Conservation (phyloP, 2,329 filamentous ascomycete species). For the Thielaviopsis cerberus region DNA sequence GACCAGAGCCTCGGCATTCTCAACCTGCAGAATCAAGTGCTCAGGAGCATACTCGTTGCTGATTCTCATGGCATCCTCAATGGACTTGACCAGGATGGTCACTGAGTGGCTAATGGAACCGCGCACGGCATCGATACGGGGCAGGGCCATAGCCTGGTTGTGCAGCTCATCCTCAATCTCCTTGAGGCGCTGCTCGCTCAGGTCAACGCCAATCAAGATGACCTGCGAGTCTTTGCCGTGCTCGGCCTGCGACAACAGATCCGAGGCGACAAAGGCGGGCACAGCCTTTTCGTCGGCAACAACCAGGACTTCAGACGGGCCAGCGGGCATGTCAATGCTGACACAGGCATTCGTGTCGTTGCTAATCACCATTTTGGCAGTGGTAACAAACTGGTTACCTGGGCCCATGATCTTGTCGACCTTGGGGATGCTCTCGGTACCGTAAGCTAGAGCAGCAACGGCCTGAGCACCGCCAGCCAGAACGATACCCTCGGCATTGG, state of each 20-base stretch:
- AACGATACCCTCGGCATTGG: constrained; percentile 88
- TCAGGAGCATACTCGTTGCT: constrained; percentile 94
- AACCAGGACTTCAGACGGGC: constrained; percentile 91
- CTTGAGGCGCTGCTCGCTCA: constrained; percentile 50
- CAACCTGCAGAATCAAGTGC: constrained; percentile 81
- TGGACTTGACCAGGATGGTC: constrained; percentile 54
- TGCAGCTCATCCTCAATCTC: constrained; percentile 88
- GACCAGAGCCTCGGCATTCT: constrained; percentile 55
- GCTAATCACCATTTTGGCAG: constrained; percentile 93
- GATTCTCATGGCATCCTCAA: constrained; percentile 57
- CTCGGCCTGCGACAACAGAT: constrained; percentile 87
- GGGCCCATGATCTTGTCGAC: constrained; percentile 98
- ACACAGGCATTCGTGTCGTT: constrained; percentile 94
- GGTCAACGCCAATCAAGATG: constrained; percentile 67
- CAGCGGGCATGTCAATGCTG: constrained; percentile 95
- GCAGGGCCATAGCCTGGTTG: constrained; percentile 66
- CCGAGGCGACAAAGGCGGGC: constrained; percentile 86
- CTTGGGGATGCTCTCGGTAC: constrained; percentile 82
- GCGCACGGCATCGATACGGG: constrained; percentile 80
- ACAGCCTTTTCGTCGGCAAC: constrained; percentile 76
- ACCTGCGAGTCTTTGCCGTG: constrained; percentile 95
- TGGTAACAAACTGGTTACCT: constrained; percentile 95
- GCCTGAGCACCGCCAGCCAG: constrained; percentile 90
- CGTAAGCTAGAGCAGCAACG: constrained; percentile 90
- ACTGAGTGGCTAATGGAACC: constrained; percentile 83